A percentile compares a stretch with the other conserved stretches of the same genome.
phyloP scores from a whole-genome alignment of 1,284 basidiomycete genomes.

The Ceratobasidium sp. region DNA sequence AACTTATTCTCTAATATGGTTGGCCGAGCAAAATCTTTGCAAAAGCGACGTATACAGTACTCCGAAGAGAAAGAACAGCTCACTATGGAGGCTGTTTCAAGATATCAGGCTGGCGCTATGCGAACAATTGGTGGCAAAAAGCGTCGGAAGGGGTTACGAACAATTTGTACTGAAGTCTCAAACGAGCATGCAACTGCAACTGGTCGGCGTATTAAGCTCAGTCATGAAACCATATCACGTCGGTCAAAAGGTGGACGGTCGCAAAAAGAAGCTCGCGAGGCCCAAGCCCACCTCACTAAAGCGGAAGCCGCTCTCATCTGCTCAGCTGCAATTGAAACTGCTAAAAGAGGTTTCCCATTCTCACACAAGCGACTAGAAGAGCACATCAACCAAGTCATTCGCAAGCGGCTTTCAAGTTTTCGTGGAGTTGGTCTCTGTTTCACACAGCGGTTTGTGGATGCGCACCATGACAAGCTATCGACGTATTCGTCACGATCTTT shows the following conservation, averaged over 20 bases:
- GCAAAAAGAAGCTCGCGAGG: not conserved
- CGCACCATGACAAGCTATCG: slow-evolving; percentile 50
- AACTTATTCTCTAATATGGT: no score
- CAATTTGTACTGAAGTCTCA: slow-evolving; percentile 6
- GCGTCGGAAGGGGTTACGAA: not conserved
- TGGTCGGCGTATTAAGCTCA: not conserved
- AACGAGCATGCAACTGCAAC: slow-evolving; percentile 3
- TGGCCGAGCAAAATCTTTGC: no score
- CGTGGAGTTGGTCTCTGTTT: slow-evolving; percentile 47
- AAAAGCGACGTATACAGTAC: no score
- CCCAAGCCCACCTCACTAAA: slow-evolving; percentile 29
- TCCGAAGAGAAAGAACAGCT: not conserved
- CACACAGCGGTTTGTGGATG: slow-evolving; percentile 45
- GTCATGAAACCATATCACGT: not conserved
- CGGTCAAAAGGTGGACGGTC: not conserved
- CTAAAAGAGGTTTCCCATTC: slow-evolving; percentile 37
- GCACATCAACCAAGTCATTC: slow-evolving; percentile 31
- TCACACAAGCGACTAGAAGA: slow-evolving; percentile 1
- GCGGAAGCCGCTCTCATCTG: slow-evolving; percentile 29
- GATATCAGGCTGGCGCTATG: not conserved
- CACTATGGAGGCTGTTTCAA: not conserved
- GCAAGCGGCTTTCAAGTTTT: not conserved
- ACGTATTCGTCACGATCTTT: slow-evolving; percentile 56
- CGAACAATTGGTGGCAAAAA: not conserved
- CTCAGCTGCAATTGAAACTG: not conserved